Percentiles rank a stretch among this genome's conserved stretches.
Conservation (phyloP, 78 protist species). For the Diacronema lutheri region DNA sequence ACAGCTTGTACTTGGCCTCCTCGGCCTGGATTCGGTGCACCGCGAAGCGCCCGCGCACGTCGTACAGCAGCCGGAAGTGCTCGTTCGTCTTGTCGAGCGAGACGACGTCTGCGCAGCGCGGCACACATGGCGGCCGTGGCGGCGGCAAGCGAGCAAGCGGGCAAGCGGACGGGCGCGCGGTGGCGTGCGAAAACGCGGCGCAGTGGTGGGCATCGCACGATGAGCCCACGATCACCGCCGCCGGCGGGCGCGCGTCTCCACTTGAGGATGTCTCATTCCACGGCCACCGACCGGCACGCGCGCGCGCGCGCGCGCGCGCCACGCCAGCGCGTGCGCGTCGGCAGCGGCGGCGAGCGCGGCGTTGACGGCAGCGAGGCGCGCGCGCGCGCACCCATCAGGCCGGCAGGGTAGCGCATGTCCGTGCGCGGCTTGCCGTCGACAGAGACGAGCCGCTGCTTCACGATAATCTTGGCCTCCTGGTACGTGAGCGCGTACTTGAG, state of each 20-base stretch:
- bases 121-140: too few species aligned
- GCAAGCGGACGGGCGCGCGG: too few species aligned
- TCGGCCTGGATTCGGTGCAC: conserved; percentile 79
- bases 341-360: neutral
- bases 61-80: conserved; percentile 97
- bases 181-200: neutral
- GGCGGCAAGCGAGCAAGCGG: too few species aligned
- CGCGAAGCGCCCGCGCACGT: conserved; percentile 97
- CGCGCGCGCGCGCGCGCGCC: too few species aligned
- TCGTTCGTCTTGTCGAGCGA: conserved; percentile 91
- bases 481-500: conserved; percentile 97
- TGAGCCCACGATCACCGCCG: too few species aligned
- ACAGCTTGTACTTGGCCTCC: conserved; percentile 79
- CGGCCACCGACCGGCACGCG: too few species aligned
- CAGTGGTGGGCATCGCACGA: neutral
- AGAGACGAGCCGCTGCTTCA: conserved; percentile 86
- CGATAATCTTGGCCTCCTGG: conserved; percentile 88
- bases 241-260: too few species aligned
- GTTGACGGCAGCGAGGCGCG: too few species aligned
- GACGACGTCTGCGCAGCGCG: conserved; percentile 94
- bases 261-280: too few species aligned
- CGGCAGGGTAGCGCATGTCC: conserved; percentile 96
- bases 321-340: too few species aligned
- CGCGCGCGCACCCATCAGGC: conserved; percentile 88
- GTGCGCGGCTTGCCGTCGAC: conserved; percentile 97